Conservation (phyloP, 2,329 filamentous ascomycete genomes). For the Neonectria coccinea region DNA sequence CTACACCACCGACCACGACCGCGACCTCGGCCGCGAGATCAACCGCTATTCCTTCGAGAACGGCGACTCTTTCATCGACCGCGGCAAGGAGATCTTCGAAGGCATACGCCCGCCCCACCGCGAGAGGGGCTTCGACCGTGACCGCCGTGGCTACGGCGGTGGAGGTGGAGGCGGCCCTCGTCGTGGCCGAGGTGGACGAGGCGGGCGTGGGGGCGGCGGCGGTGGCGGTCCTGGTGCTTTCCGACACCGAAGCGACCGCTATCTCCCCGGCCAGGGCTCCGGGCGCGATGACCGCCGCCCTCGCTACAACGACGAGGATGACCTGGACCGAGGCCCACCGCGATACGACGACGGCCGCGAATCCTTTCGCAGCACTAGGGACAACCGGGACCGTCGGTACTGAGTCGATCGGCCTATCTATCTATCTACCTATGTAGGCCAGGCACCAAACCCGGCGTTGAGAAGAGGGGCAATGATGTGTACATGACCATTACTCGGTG, state of each 20-base stretch:
- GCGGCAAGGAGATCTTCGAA: slow-evolving; percentile 76
- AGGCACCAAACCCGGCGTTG: background rate
- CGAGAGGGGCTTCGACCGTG: slow-evolving; percentile 54
- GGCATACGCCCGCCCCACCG: slow-evolving; percentile 71
- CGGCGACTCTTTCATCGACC: slow-evolving; percentile 74
- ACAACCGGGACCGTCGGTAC: slow-evolving; percentile 28
- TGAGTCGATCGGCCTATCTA: background rate
- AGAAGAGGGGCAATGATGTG: slow-evolving; percentile 5
- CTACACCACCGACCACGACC: slow-evolving; percentile 57
- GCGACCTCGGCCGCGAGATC: slow-evolving; percentile 62
- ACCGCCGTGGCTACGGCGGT: slow-evolving; percentile 52
- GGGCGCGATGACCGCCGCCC: slow-evolving; percentile 41
- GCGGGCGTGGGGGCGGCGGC: slow-evolving; percentile 45
- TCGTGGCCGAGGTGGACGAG: slow-evolving; percentile 39
- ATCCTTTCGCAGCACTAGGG: slow-evolving; percentile 11
- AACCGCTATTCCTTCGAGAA: slow-evolving; percentile 81
- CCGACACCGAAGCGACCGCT: slow-evolving; percentile 50
- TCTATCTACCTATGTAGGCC: background rate
- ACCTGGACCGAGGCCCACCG: slow-evolving; percentile 17
- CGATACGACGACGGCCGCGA: slow-evolving; percentile 34
- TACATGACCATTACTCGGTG: background rate
- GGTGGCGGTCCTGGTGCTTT: slow-evolving; percentile 25
- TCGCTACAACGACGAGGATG: slow-evolving; percentile 35
- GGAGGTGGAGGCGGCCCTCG: slow-evolving; percentile 43
- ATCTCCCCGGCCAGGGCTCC: slow-evolving; percentile 45